Conservation (phyloP, 441 rosid species). For the Geranium incanum region DNA sequence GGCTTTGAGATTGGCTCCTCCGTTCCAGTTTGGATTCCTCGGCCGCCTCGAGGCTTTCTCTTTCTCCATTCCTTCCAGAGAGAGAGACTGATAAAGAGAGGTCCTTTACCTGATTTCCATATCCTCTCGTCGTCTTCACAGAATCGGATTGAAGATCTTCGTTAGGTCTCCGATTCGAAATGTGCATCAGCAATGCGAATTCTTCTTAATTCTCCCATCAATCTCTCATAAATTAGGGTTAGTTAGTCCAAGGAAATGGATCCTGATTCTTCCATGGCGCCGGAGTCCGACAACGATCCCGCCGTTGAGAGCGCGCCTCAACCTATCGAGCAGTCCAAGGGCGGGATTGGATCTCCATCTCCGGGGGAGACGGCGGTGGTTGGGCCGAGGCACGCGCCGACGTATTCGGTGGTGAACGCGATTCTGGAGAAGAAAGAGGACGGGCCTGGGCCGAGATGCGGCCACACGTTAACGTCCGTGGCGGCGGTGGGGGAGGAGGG, state of each 20-base stretch:
- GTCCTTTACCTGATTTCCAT: constrained; percentile 16
- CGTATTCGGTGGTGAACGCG: constrained; percentile 72
- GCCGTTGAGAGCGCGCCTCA: constrained; percentile 21
- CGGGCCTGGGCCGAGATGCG: constrained; percentile 93
- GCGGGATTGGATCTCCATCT: constrained; percentile 43
- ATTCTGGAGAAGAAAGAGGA: constrained; percentile 79
- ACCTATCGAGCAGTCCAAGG: constrained; percentile 27
- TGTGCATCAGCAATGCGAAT: constrained; percentile 45
- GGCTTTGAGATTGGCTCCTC: constrained; percentile 28
- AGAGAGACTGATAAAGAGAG: constrained; percentile 16
- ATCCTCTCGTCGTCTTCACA: not conserved
- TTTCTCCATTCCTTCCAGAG: not conserved
- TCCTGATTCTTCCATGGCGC: constrained; percentile 63
- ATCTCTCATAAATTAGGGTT: constrained; percentile 46
- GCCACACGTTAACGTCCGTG: constrained; percentile 88
- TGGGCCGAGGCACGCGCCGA: constrained; percentile 88
- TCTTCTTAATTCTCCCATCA: constrained; percentile 37
- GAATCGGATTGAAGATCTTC: not conserved
- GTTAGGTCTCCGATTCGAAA: constrained; percentile 5
- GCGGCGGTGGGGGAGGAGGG: constrained; percentile 95
- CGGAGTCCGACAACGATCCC: constrained; percentile 61
- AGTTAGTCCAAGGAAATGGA: constrained; percentile 45
- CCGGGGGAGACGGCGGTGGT: constrained; percentile 31
- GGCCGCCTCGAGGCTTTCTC: constrained; percentile 22
- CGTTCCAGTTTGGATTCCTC: constrained; percentile 31